phyloP scores from a whole-genome alignment of 495 filamentous ascomycete genomes.

The Penicillium crystallinum region DNA sequence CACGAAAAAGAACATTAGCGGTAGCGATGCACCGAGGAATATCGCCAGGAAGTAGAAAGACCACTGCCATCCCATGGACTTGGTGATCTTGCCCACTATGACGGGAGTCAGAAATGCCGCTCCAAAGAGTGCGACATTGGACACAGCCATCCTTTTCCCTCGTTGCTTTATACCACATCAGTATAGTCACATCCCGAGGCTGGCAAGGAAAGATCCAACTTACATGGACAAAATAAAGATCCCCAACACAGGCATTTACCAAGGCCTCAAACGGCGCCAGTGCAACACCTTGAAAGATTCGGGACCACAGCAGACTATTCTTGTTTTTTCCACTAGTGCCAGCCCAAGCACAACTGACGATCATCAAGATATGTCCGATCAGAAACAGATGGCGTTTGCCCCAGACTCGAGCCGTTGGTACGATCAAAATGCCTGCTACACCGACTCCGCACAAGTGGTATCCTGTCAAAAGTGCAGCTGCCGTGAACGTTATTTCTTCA shows the following conservation, averaged over 20 bases:
- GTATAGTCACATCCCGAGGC: background rate
- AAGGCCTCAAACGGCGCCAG: constrained; percentile 72
- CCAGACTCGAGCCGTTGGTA: constrained; percentile 85
- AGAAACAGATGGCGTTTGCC: constrained; percentile 87
- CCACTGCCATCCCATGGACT: constrained; percentile 69
- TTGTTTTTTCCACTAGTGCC: constrained; percentile 64
- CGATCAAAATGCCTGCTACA: constrained; percentile 72
- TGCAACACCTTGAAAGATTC: constrained; percentile 70
- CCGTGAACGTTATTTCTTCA: constrained; percentile 57
- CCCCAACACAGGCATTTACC: constrained; percentile 72
- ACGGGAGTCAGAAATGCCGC: constrained; percentile 91
- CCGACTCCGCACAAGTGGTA: constrained; percentile 84
- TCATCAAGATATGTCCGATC: constrained; percentile 68
- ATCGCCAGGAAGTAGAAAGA: constrained; percentile 70
- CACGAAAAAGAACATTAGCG: constrained; percentile 68
- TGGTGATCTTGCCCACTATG: constrained; percentile 78
- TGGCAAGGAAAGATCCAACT: constrained; percentile 16
- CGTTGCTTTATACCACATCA: constrained; percentile 50
- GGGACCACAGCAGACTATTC: constrained; percentile 65
- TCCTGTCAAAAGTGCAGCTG: constrained; percentile 77
- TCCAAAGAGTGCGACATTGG: constrained; percentile 84
- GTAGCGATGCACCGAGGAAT: constrained; percentile 57
- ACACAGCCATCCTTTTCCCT: constrained; percentile 84
- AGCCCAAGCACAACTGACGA: constrained; percentile 70
- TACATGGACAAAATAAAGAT: constrained; percentile 74